phyloP scores from a whole-genome alignment of 1,284 basidiomycete genomes.

The Caloboletus inedulis region DNA sequence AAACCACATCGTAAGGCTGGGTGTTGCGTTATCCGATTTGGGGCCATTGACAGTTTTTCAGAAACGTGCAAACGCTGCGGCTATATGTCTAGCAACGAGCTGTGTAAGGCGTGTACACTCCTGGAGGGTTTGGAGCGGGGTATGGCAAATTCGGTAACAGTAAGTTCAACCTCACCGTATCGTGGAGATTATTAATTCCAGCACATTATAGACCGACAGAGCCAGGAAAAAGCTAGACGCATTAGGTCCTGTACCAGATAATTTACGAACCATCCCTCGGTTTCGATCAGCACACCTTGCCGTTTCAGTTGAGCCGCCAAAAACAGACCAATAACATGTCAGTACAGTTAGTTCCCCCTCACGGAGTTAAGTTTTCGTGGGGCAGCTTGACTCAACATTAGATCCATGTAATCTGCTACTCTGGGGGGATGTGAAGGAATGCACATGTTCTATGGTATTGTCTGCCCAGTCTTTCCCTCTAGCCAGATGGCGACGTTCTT shows the following conservation, averaged over 20 bases:
- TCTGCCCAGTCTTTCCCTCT: not conserved
- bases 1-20: constrained; percentile 69
- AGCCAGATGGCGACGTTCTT: constrained; percentile 17
- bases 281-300: constrained; percentile 42
- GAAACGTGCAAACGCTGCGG: constrained; percentile 88
- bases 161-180: constrained; percentile 38
- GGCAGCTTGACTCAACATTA: not conserved
- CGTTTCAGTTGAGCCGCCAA: constrained; percentile 28
- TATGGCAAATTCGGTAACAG: constrained; percentile 62
- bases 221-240: constrained; percentile 60
- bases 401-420: not conserved
- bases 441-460: not conserved
- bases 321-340: constrained; percentile 7
- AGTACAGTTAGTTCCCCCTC: not conserved
- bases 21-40: not conserved
- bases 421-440: not conserved
- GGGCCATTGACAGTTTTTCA: constrained; percentile 32
- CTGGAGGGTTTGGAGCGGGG: constrained; percentile 90
- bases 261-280: constrained; percentile 65
- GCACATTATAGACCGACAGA: constrained; percentile 53
- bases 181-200: not conserved
- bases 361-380: not conserved
- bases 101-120: constrained; percentile 92
- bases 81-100: constrained; percentile 88
- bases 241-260: constrained; percentile 54